Evolutionary conservation across 1,139 yeast genomes (phyloP), one percentile per base, ranked within the genome.

Genomic region (Geotrichum candidum): DNA sequence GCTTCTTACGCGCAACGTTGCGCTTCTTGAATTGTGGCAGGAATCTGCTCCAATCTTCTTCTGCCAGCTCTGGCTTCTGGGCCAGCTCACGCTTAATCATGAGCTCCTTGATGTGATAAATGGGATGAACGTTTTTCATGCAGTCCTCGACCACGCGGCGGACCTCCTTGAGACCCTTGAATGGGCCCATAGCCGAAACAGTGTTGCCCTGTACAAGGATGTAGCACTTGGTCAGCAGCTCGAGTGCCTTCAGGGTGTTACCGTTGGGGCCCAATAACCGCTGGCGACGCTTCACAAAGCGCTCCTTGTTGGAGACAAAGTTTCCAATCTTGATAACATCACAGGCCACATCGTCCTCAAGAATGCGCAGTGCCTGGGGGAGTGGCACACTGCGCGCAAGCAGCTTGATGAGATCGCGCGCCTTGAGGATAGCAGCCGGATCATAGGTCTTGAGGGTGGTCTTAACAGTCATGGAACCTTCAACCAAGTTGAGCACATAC

Each of bases 131-230:
- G 71, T 94, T 94, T 72, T 82, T 84, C 99, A 94, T 94, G 76
- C 99, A 94, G 73, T 94, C 99, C 73, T 94, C 99, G 50, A 94
- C 96, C 46, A 94, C 92, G 72, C 98, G 83, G 75, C 99, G 85
- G 10, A 90, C 86, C 67, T 89, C 96, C 74, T 95, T 94, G 67
- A 94, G 80, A 2, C 99, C 99, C 73, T 88, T 90, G 77, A 80
- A 92, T 27, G 97, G 95, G 13, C 99, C 99, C 99, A 94, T 94
- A 29, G 88, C 95, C 64, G 97, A 86, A 3, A 94, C 99, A 0
- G 99, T 94, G 74, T 89, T 91, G 72, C 99, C 99, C 77, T 94
- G 99, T 5, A 94, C 99, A 66, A 94, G 81, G 64, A 94, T 88
- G 73, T 94, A 94, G 77, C 99, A 94, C 70, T 88, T 87, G 27